Base-by-base conservation (phyloP, 2,329 filamentous ascomycete genomes). In the Davidsoniella eucalypti region DNA sequence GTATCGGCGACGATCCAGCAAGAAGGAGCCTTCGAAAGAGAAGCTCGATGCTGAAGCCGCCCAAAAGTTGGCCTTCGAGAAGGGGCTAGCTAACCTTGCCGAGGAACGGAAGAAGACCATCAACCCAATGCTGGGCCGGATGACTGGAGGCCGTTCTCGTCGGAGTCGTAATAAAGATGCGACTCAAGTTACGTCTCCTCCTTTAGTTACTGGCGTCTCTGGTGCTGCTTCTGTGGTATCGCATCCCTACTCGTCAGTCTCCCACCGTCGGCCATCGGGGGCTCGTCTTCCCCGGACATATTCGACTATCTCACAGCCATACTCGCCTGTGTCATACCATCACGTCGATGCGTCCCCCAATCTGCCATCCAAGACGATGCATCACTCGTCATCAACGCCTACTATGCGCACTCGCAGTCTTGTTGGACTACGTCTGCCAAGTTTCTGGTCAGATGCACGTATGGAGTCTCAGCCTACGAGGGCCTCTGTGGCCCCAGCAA, bases 341-440 rank as follows among this genome's bases (percentile, higher is more conserved):
- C 21, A 5, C 16, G 40, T 16, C 4, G 37, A 39, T 18, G 16
- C 16, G 10, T 38, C 9, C 4, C 47, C 3, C 1, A 23, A 23
- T 5, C 40, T n/a, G 12, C 12, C 9, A 36, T 16, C 29, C 39
- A 36, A 12, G 29, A 16, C 8, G n/a, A 25, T 44, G 9, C 12
- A 12, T 9, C 43, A 53, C 9, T 53, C 29, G n/a, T 14, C 43
- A 17, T 49, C 47, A 16, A 38, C 44, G 5, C 23, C 44, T 16
- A 21, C 47, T 55, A 64, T 70, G 60, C 61, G 61, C n/a, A 68
- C 64, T 3, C 63, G 66, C 23, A 66, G 63, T 26, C 44, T 55
- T 4, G 43, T 53, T 7, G 47, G 54, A n/a, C 51, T 54, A 6
- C 53, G 54, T 14, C 33, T 55, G 5, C 47, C 54, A 6, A 29